Conservation (phyloP, 495 filamentous ascomycete genomes). For the Penicillium pulvis region DNA sequence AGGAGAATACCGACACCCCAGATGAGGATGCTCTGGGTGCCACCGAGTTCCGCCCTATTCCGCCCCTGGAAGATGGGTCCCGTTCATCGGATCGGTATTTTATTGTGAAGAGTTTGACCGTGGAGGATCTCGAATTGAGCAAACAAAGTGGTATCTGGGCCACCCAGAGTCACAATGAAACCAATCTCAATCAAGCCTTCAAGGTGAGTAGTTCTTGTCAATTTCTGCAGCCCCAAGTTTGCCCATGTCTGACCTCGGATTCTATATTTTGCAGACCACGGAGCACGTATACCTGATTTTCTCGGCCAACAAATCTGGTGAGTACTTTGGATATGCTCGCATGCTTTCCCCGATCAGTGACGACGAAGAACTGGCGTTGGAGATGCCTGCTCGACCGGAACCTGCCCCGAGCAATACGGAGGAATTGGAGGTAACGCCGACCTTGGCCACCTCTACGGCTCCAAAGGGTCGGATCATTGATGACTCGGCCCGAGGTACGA, state of each 20-base stretch:
- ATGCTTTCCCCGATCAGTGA: conserved; percentile 87
- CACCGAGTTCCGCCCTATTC: conserved; percentile 4
- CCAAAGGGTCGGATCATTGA: conserved; percentile 90
- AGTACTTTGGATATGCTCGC: conserved; percentile 94
- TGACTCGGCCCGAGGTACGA: conserved; percentile 87
- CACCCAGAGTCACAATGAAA: conserved; percentile 92
- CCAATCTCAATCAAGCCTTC: conserved; percentile 78
- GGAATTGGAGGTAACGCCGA: conserved; percentile 65
- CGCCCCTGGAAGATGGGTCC: conserved; percentile 6
- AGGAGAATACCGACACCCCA: conserved; percentile 18
- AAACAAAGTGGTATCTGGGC: conserved; percentile 88
- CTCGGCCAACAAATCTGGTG: conserved; percentile 96
- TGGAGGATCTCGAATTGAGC: conserved; percentile 94
- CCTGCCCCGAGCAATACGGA: conserved; percentile 60
- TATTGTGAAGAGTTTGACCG: conserved; percentile 89
- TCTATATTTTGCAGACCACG: conserved; percentile 53
- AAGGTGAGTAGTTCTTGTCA: conserved; percentile 57
- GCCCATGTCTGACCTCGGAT: conserved; percentile 10
- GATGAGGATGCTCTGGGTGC: conserved; percentile 21
- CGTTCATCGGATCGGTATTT: conserved; percentile 73
- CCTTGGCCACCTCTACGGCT: conserved; percentile 75
- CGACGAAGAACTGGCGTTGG: conserved; percentile 66
- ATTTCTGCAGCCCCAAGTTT: not conserved
- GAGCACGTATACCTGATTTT: conserved; percentile 96
- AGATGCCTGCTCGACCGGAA: conserved; percentile 45